Evolutionary conservation across 2,329 filamentous ascomycete genomes (phyloP), one percentile per base, ranked within the genome.

Genomic region (Phyllosticta citriasiana): DNA sequence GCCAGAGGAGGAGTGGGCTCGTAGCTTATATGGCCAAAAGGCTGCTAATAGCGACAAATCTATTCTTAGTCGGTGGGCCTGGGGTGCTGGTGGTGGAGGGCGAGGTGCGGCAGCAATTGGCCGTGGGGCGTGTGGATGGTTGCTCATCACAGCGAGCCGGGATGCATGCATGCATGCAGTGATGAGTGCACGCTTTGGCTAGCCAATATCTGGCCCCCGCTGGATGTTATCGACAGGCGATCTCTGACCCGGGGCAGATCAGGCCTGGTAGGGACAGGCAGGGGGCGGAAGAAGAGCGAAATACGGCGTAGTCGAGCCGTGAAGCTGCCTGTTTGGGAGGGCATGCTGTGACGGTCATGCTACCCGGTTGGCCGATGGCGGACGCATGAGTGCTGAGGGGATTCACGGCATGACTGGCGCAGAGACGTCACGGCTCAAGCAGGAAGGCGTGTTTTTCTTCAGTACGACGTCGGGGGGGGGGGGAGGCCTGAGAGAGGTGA

Each of bases 11-110:
- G 66, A 65, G 72, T 67, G 71, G 70, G 68, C 69, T 71, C 69
- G 72, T 76, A 76, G 73, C 75, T 78, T 79, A 79, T 78, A 78
- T 77, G 71, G 72, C 62, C n/a, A 69, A 74, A 72, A 70, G 63
- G 68, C 66, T 71, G 68, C 68, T 71, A 72, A 79, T 76, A 71
- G 69, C 63, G 65, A 67, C 69, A 66, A 66, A 74, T 77, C 78
- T 80, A 80, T 79, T 78, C 73, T 77, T 78, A 75, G 78, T 22
- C 75, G 63, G 57, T 59, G 63, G 35, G 65, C 63, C 52, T 62
- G 61, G 64, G 66, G 62, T 66, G 69, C 67, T 71, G 70, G 67
- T 68, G 60, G 64, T 67, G 68, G 64, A 64, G 55, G 63, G 62
- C 59, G 53, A 59, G 53, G 60, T 59, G 53, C 57, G 35, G 22